Conservation (phyloP, 306 rosid genomes). For the Dalbergia cochinchinensis region DNA sequence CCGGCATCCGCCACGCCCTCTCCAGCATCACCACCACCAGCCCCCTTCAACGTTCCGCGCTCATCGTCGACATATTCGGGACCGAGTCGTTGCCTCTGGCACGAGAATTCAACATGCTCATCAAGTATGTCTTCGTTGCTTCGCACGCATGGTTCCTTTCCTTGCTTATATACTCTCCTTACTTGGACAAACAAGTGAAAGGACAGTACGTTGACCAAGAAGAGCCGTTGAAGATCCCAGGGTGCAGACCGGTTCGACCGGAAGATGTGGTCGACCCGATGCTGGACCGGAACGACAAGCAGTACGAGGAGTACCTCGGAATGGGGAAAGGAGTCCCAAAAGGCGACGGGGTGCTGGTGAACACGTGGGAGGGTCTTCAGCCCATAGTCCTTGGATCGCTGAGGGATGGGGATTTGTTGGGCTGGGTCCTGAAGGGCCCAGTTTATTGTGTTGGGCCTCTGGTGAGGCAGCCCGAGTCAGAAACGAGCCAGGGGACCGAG, state of each 20-base stretch:
- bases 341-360: slow-evolving; percentile 54
- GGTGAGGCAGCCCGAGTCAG: slow-evolving; percentile 1
- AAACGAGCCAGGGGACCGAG: not conserved
- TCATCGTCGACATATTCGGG: slow-evolving; percentile 57
- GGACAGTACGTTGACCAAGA: slow-evolving; percentile 52
- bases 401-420: slow-evolving; percentile 38
- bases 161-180: slow-evolving; percentile 26
- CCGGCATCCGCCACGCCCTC: slow-evolving; percentile 31
- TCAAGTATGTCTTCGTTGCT: slow-evolving; percentile 42
- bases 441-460: slow-evolving; percentile 60
- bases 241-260: slow-evolving; percentile 47
- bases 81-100: slow-evolving; percentile 46
- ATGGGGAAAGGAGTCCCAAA: not conserved
- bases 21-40: not conserved
- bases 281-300: slow-evolving; percentile 44
- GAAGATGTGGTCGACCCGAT: slow-evolving; percentile 53
- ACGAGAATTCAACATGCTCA: slow-evolving; percentile 48
- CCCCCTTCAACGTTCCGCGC: slow-evolving; percentile 26
- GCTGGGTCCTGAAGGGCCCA: slow-evolving; percentile 16
- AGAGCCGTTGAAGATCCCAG: slow-evolving; percentile 43
- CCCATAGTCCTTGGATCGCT: slow-evolving; percentile 33
- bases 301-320: slow-evolving; percentile 45
- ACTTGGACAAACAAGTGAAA: slow-evolving; percentile 41
- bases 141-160: slow-evolving; percentile 50
- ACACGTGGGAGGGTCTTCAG: slow-evolving; percentile 58